phyloP scores from a whole-genome alignment of 2,329 filamentous ascomycete species.

The Exophiala sideris region DNA sequence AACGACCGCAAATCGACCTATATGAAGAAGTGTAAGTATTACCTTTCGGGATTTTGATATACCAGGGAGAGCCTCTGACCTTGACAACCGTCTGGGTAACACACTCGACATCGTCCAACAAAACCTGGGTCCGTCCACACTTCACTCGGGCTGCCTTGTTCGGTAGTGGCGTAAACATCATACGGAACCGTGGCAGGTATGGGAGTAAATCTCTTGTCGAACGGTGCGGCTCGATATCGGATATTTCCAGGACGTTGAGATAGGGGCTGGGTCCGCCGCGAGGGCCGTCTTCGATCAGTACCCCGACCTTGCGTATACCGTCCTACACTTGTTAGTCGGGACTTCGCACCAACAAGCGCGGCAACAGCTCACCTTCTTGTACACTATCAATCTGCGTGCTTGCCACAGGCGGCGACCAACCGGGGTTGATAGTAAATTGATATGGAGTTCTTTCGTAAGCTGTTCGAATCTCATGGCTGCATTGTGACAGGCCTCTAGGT shows the following conservation, averaged over 20 bases:
- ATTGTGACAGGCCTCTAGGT: conserved; percentile 76
- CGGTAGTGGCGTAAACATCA: conserved; percentile 65
- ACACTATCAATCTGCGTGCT: conserved; percentile 74
- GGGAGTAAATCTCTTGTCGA: conserved; percentile 83
- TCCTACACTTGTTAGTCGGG: conserved; percentile 50
- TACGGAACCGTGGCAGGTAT: conserved; percentile 69
- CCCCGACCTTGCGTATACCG: conserved; percentile 75
- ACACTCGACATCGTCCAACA: conserved; percentile 76
- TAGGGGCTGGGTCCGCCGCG: conserved; percentile 61
- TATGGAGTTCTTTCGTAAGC: conserved; percentile 76
- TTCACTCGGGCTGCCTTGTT: conserved; percentile 64
- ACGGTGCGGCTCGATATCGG: conserved; percentile 62
- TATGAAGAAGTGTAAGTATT: conserved; percentile 24
- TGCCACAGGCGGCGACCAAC: conserved; percentile 77
- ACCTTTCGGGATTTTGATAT: conserved; percentile 51
- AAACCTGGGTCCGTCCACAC: conserved; percentile 65
- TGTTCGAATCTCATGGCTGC: conserved; percentile 75
- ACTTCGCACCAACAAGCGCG: background rate
- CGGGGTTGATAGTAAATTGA: conserved; percentile 72
- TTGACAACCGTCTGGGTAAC: conserved; percentile 67
- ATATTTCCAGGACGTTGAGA: conserved; percentile 76
- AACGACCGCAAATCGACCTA: conserved; percentile 39
- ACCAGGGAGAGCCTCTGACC: conserved; percentile 46
- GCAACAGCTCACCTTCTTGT: conserved; percentile 55
- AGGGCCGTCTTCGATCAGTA: conserved; percentile 73